Conservation (phyloP, 352 stramenopile genomes). For the Phytophthora sansomeana region DNA sequence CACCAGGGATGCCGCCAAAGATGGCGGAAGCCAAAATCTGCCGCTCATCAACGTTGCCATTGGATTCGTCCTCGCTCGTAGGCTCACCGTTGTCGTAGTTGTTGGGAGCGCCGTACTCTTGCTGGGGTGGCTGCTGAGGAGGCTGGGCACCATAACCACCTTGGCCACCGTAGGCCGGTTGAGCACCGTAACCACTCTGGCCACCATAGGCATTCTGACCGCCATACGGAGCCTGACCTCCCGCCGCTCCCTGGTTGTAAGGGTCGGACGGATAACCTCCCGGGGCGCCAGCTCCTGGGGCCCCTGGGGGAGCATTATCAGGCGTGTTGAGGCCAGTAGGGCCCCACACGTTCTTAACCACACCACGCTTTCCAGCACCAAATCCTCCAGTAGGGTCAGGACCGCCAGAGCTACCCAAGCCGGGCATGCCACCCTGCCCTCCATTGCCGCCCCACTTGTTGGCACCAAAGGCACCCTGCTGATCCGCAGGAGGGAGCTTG, state of each 20-base stretch:
- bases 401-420: constrained; percentile 37
- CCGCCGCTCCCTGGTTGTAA: constrained; percentile 41
- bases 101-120: constrained; percentile 50
- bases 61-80: constrained; percentile 41
- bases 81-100: constrained; percentile 67
- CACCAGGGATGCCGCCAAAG: constrained; percentile 95
- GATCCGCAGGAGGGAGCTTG: constrained; percentile 73
- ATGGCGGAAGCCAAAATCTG: constrained; percentile 94
- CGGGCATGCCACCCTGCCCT: constrained; percentile 39
- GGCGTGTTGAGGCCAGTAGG: constrained; percentile 76
- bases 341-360: constrained; percentile 89
- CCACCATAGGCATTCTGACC: constrained; percentile 48
- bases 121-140: constrained; percentile 41
- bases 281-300: constrained; percentile 27
- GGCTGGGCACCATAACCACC: constrained; percentile 45
- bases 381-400: constrained; percentile 54
- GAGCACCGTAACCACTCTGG: constrained; percentile 48
- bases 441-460: constrained; percentile 73
- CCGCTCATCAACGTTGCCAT: constrained; percentile 67
- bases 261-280: constrained; percentile 49
- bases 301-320: constrained; percentile 44
- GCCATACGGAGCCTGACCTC: constrained; percentile 39
- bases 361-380: constrained; percentile 52
- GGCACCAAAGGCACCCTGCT: constrained; percentile 47
- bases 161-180: constrained; percentile 46